Conservation (phyloP, 2,329 filamentous ascomycete species). For the Colletotrichum limetticola region DNA sequence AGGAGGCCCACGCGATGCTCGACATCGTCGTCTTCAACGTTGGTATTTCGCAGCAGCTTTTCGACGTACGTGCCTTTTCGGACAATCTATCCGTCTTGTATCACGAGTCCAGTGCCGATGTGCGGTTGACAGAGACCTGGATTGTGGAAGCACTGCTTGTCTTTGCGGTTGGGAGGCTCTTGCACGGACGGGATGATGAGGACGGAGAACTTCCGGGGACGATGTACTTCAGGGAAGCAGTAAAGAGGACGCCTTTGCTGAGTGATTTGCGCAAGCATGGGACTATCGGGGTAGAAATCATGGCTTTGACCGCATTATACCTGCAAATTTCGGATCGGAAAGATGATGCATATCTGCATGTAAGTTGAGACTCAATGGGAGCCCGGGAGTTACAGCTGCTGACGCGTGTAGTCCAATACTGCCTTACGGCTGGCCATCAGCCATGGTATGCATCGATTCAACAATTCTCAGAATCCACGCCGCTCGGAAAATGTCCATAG, state of each 20-base stretch:
- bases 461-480: not conserved
- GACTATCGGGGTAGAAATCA: constrained; percentile 9
- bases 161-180: constrained; percentile 19
- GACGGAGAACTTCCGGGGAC: constrained; percentile 1
- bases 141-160: constrained; percentile 20
- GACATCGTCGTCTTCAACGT: constrained; percentile 19
- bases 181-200: not conserved
- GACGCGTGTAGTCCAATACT: not conserved
- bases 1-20: constrained; percentile 18
- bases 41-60: constrained; percentile 31
- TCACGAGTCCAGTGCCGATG: not conserved
- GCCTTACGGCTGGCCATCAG: constrained; percentile 26
- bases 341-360: constrained; percentile 32
- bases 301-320: constrained; percentile 28
- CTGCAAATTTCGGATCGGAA: constrained; percentile 23
- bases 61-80: constrained; percentile 29
- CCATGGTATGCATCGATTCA: constrained; percentile 14
- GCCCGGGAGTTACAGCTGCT: not conserved
- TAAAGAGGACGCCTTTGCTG: not conserved
- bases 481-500: constrained; percentile 16
- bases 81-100: constrained; percentile 20
- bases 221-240: constrained; percentile 6
- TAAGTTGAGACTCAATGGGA: not conserved
- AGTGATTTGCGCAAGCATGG: constrained; percentile 14
- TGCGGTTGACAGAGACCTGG: constrained; percentile 1